phyloP scores from a whole-genome alignment of 192 early-diverging fungal genomes.

The Backusella luteola region DNA sequence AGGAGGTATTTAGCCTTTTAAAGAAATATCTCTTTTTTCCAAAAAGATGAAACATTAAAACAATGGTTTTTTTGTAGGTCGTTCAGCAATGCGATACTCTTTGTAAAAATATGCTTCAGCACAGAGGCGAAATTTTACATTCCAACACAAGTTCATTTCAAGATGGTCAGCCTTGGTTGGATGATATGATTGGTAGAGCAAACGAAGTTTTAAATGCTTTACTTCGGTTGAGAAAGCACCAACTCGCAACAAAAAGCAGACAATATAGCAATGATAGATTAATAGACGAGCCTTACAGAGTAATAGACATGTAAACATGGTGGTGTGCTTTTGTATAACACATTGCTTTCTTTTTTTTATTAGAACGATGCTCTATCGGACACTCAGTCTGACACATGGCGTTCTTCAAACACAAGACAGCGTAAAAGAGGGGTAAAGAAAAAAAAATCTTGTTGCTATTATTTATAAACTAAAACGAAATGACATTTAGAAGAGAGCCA shows the following conservation, averaged over 20 bases:
- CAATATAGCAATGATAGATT: not conserved
- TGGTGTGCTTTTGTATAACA: not conserved
- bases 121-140: conserved; percentile 5
- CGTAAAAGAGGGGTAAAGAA: conserved; percentile 30
- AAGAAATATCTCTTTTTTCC: not conserved
- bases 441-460: not conserved
- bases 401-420: conserved; percentile 3
- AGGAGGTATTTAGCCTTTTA: conserved; percentile 9
- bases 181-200: conserved; percentile 32
- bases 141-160: not conserved
- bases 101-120: conserved; percentile 23
- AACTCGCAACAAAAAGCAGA: conserved; percentile 17
- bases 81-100: conserved; percentile 19
- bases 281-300: not conserved
- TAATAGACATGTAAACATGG: not conserved
- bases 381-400: not conserved
- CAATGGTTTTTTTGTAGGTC: not conserved
- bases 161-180: conserved; percentile 20
- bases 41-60: not conserved
- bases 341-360: not conserved
- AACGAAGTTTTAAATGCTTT: conserved; percentile 24
- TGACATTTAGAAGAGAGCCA: conserved; percentile 45
- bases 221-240: conserved; percentile 17
- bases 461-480: not conserved
- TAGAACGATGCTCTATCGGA: not conserved